These are phyloP conservation scores for Calvatia gigantea DNA, from an alignment of 768 basidiomycete species.

Conservation along the genomic window DNA sequence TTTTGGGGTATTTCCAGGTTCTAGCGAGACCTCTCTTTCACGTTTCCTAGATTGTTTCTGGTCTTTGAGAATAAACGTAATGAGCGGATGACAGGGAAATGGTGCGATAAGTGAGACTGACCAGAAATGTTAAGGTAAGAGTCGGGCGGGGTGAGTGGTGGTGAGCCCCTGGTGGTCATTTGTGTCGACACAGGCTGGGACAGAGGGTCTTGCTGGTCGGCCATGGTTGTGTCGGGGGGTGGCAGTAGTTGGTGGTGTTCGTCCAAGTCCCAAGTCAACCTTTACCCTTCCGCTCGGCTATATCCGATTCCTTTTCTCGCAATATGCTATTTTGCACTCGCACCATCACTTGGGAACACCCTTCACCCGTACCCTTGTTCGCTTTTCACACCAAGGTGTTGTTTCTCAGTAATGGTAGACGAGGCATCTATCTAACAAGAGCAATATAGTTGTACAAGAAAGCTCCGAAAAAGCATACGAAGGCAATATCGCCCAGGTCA, in stretches of 20 bases:
- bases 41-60: slow-evolving; percentile 60
- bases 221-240: background rate
- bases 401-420: background rate
- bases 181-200: background rate
- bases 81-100: slow-evolving; percentile 12
- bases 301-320: slow-evolving; percentile 23
- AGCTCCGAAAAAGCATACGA: background rate
- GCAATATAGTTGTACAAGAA: slow-evolving; percentile 1
- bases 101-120: slow-evolving; percentile 10
- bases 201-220: background rate
- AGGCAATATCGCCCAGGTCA: background rate
- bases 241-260: background rate
- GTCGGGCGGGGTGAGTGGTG: slow-evolving; percentile 15
- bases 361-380: slow-evolving; percentile 1
- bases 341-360: slow-evolving; percentile 9
- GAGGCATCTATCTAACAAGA: background rate
- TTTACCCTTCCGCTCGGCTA: slow-evolving; percentile 28
- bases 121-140: slow-evolving; percentile 9
- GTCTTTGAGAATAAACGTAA: slow-evolving; percentile 29
- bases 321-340: slow-evolving; percentile 11
- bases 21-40: slow-evolving; percentile 74
- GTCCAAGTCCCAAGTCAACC: slow-evolving; percentile 6
- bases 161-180: slow-evolving; percentile 5
- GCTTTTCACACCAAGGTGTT: background rate
- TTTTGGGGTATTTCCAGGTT: slow-evolving; percentile 55